Conservation (phyloP, 164 flowering plant genomes). For the Echeveria elegans region DNA sequence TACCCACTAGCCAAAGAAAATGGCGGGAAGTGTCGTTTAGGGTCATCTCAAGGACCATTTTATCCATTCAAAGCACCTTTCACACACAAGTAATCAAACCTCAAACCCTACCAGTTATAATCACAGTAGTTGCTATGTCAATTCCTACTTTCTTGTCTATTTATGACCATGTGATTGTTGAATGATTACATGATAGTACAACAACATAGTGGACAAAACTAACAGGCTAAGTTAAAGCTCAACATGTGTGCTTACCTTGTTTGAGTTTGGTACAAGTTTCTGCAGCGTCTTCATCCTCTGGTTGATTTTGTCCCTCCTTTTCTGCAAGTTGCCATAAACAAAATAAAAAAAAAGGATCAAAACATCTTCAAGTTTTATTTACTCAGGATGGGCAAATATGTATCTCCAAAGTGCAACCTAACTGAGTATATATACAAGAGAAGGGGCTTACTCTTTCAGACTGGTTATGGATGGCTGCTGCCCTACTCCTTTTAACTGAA, state of each 20-base stretch:
- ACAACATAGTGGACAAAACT: neutral
- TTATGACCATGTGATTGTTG: neutral
- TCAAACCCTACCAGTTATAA: neutral
- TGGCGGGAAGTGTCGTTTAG: neutral
- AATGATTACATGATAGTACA: neutral
- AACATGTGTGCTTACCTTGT: constrained; percentile 35
- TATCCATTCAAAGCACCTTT: neutral
- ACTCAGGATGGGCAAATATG: neutral
- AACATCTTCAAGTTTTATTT: neutral
- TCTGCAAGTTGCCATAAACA: constrained; percentile 28
- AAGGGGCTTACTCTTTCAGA: constrained; percentile 61
- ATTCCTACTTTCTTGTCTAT: neutral
- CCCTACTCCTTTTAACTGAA: constrained; percentile 62
- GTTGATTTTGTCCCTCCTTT: constrained; percentile 87
- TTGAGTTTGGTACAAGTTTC: constrained; percentile 82
- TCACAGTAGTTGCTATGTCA: neutral
- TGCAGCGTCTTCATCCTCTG: constrained; percentile 86
- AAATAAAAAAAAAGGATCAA: neutral
- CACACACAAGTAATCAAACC: neutral
- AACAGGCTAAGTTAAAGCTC: neutral
- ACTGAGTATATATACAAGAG: neutral
- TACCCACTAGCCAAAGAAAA: neutral
- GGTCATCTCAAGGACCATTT: neutral
- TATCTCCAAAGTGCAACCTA: neutral
- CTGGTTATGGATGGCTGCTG: constrained; percentile 82